Conservation (phyloP, 2,329 filamentous ascomycete species). For the Lojkania enalia region DNA sequence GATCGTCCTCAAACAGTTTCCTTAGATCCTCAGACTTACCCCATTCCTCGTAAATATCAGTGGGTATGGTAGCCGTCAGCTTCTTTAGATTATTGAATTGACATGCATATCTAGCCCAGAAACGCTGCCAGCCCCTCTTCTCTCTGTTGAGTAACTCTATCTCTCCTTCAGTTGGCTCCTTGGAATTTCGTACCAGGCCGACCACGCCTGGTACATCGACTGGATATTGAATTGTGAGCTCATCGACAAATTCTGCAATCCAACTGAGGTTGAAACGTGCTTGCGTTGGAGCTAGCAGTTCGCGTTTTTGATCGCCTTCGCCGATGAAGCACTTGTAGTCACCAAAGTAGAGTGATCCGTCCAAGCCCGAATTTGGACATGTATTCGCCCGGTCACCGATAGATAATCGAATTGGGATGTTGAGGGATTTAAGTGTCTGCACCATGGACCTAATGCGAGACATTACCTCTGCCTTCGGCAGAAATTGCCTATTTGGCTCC, state of each 20-base stretch:
- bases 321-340: slow-evolving; percentile 39
- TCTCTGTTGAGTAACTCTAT: slow-evolving; percentile 34
- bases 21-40: slow-evolving; percentile 23
- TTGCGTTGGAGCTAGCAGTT: slow-evolving; percentile 37
- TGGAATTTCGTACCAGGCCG: slow-evolving; percentile 26
- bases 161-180: slow-evolving; percentile 29
- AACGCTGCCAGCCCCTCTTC: slow-evolving; percentile 40
- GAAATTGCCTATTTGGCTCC: slow-evolving; percentile 30
- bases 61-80: slow-evolving; percentile 34
- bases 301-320: slow-evolving; percentile 26
- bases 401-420: slow-evolving; percentile 39
- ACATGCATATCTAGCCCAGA: slow-evolving; percentile 40
- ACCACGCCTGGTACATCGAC: slow-evolving; percentile 36
- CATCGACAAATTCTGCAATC: slow-evolving; percentile 41
- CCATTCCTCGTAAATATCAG: slow-evolving; percentile 41
- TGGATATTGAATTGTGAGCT: slow-evolving; percentile 42
- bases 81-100: slow-evolving; percentile 44
- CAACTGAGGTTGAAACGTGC: slow-evolving; percentile 36
- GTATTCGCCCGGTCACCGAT: slow-evolving; percentile 37
- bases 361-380: slow-evolving; percentile 31
- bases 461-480: slow-evolving; percentile 37
- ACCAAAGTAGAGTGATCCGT: slow-evolving; percentile 40
- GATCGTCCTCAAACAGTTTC: slow-evolving; percentile 25
- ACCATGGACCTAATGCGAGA: slow-evolving; percentile 37
- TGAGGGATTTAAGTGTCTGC: slow-evolving; percentile 27